Evolutionary conservation across 2,329 filamentous ascomycete genomes (phyloP).

Genomic region (Beauveria medogensis): DNA sequence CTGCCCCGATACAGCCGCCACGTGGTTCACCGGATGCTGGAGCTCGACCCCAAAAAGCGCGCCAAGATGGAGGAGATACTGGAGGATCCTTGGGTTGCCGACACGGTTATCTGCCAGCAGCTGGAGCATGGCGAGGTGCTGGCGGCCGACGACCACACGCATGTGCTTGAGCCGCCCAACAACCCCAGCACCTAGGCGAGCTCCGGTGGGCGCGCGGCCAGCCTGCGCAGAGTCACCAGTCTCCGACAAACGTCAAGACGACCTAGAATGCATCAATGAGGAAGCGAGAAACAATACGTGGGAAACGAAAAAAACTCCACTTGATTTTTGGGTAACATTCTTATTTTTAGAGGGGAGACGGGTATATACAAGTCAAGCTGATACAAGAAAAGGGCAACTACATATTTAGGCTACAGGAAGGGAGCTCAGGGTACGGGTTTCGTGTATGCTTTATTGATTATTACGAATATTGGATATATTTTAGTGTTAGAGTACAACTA

Average conservation of each 20-base stretch:
- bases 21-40: constrained; percentile 88
- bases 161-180: constrained; percentile 70
- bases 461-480: constrained; percentile 9
- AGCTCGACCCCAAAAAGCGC: constrained; percentile 73
- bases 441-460: neutral
- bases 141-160: constrained; percentile 68
- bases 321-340: neutral
- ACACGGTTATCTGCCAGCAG: constrained; percentile 76
- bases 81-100: constrained; percentile 81
- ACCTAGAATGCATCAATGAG: neutral
- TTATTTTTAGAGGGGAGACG: neutral
- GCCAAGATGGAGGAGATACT: constrained; percentile 82
- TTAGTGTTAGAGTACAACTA: constrained; percentile 7
- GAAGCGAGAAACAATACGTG: neutral
- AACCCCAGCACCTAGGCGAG: constrained; percentile 22
- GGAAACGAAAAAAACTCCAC: neutral
- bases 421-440: constrained; percentile 3
- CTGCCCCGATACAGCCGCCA: constrained; percentile 83
- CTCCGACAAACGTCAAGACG: neutral
- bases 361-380: neutral
- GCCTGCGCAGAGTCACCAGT: constrained; percentile 1
- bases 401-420: constrained; percentile 6
- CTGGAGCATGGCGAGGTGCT: constrained; percentile 61
- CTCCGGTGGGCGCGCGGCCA: neutral
- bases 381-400: neutral